phyloP scores from a whole-genome alignment of 305 asterid genomes.

The Rubia tinctorum region DNA sequence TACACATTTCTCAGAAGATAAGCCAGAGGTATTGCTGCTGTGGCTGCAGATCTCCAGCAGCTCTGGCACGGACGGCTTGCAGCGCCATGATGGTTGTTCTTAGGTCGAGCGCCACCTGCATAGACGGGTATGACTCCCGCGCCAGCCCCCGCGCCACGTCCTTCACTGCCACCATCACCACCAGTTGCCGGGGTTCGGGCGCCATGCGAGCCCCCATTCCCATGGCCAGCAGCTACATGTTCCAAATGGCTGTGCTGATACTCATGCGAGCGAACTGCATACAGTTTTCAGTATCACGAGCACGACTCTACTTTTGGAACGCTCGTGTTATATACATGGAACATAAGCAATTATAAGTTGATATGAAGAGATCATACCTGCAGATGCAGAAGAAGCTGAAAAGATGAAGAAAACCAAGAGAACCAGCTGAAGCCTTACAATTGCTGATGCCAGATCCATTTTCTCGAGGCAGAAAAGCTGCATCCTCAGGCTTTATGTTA shows the following conservation, averaged over 20 bases:
- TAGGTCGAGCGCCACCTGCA: constrained; percentile 5
- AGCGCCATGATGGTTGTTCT: constrained; percentile 1
- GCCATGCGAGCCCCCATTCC: constrained; percentile 1
- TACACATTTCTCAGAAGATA: background rate
- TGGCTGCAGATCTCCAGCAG: constrained; percentile 3
- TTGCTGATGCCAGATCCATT: background rate
- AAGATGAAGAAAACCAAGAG: constrained; percentile 1
- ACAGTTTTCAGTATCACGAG: background rate
- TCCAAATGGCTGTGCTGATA: background rate
- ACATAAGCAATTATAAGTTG: background rate
- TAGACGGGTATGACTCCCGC: constrained; percentile 15
- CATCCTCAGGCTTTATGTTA: background rate
- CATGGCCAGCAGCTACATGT: constrained; percentile 4
- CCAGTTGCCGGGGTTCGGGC: background rate
- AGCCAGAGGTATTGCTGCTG: constrained; percentile 6
- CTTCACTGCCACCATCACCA: constrained; percentile 8
- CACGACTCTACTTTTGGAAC: background rate
- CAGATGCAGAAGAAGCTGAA: constrained; percentile 3
- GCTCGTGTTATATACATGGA: no score
- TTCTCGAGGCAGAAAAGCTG: background rate
- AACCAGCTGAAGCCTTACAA: background rate
- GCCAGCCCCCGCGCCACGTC: constrained; percentile 11
- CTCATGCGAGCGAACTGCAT: constrained; percentile 17
- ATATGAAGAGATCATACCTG: background rate
- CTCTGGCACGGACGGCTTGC: background rate